Conservation (phyloP, 2,329 filamentous ascomycete species). For the Immersiporthe knoxdaviesiana region DNA sequence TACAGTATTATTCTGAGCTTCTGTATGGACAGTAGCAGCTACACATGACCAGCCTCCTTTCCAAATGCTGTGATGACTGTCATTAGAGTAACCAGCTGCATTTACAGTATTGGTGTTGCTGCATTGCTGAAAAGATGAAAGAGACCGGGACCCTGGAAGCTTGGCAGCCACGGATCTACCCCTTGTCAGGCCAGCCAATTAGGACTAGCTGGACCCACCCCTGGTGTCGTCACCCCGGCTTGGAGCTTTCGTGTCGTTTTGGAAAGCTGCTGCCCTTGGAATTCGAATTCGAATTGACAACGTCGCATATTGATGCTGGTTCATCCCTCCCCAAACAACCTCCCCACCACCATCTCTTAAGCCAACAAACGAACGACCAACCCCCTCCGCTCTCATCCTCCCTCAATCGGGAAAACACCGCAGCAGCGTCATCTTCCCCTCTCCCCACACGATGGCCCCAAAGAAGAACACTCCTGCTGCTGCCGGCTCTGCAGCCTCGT, state of each 20-base stretch:
- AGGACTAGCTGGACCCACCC: slow-evolving; percentile 13
- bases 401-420: background rate
- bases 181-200: slow-evolving; percentile 19
- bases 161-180: background rate
- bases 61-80: background rate
- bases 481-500: slow-evolving; percentile 8
- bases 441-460: slow-evolving; percentile 21
- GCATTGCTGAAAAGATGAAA: background rate
- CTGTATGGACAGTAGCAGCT: background rate
- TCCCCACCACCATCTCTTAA: background rate
- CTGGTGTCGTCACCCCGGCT: slow-evolving; percentile 12
- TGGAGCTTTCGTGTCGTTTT: slow-evolving; percentile 29
- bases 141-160: slow-evolving; percentile 9
- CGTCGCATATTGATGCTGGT: slow-evolving; percentile 4
- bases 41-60: background rate
- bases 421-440: background rate
- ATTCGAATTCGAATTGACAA: slow-evolving; percentile 2
- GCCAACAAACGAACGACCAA: background rate
- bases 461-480: slow-evolving; percentile 25
- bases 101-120: background rate
- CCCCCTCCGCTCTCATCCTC: no score
- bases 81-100: no score
- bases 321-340: background rate
- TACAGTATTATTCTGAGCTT: no score
- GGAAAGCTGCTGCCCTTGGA: no score